phyloP scores from a whole-genome alignment of 2,329 filamentous ascomycete species.

The Apiospora phragmitis region DNA sequence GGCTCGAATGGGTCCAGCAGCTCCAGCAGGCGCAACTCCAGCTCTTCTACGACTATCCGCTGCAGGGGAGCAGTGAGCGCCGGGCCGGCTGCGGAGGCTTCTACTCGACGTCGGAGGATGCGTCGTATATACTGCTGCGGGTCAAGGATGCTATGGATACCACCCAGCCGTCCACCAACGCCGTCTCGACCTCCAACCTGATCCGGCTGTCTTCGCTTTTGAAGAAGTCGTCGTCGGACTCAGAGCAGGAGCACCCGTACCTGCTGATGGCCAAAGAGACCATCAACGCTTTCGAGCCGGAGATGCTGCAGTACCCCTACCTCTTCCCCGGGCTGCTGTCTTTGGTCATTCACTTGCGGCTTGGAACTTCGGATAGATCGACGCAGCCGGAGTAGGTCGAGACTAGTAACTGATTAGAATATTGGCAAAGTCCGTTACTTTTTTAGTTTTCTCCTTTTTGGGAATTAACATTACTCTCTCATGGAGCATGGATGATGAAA shows the following conservation, averaged over 20 bases:
- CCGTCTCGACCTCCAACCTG: conserved; percentile 83
- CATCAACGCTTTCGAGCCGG: conserved; percentile 82
- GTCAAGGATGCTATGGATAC: conserved; percentile 96
- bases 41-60: conserved; percentile 71
- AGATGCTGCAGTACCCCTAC: conserved; percentile 91
- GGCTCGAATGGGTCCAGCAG: conserved; percentile 77
- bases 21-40: conserved; percentile 75
- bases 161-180: conserved; percentile 86
- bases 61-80: conserved; percentile 30
- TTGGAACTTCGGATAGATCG: not conserved
- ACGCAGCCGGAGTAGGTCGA: not conserved
- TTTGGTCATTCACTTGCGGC: conserved; percentile 45
- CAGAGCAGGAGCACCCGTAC: conserved; percentile 37
- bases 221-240: too few species aligned
- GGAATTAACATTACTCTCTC: not conserved
- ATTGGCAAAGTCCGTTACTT: not conserved
- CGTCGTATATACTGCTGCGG: conserved; percentile 74
- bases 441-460: not conserved
- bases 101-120: conserved; percentile 66
- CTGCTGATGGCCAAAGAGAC: conserved; percentile 63
- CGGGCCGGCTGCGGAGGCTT: conserved; percentile 60
- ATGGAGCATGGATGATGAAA: not conserved
- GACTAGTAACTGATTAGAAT: not conserved
- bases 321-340: conserved; percentile 81
- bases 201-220: conserved; percentile 75